These are phyloP conservation scores for Plectosphaerella cucumerina DNA, from an alignment of 2,329 filamentous ascomycete species.

Conservation along the genomic window DNA sequence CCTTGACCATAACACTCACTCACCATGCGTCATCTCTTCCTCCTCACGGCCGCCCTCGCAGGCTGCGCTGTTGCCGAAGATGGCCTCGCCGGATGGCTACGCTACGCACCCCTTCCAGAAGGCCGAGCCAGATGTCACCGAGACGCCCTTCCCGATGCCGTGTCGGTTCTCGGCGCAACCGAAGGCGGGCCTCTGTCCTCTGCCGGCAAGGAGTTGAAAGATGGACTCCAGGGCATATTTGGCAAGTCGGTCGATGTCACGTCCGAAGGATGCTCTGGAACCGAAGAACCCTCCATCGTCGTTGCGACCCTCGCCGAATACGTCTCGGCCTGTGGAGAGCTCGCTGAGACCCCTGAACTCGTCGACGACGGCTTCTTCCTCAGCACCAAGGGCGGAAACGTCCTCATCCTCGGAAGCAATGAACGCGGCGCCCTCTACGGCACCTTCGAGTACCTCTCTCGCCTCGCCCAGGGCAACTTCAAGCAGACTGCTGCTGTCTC, in stretches of 20 bases:
- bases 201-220: constrained; percentile 54
- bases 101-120: constrained; percentile 51
- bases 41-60: constrained; percentile 17
- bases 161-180: constrained; percentile 51
- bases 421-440: constrained; percentile 66
- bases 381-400: constrained; percentile 36
- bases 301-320: constrained; percentile 17
- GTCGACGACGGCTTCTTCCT: constrained; percentile 60
- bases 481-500: constrained; percentile 32
- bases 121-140: constrained; percentile 22
- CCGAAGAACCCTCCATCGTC: constrained; percentile 7
- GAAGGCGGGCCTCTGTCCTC: constrained; percentile 52
- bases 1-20: constrained; percentile 2
- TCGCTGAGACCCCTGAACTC: constrained; percentile 25
- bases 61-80: constrained; percentile 49
- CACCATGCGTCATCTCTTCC: constrained; percentile 21
- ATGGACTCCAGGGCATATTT: constrained; percentile 54
- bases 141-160: constrained; percentile 37
- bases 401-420: constrained; percentile 60
- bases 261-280: background rate
- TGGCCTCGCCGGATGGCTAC: constrained; percentile 59
- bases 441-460: constrained; percentile 63
- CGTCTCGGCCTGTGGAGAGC: constrained; percentile 29
- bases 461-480: constrained; percentile 57
- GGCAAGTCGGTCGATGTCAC: constrained; percentile 36